Percentiles rank a stretch among this genome's conserved stretches.
Conservation (phyloP, 1,284 basidiomycete genomes). For the Apiotrichum porosum region DNA sequence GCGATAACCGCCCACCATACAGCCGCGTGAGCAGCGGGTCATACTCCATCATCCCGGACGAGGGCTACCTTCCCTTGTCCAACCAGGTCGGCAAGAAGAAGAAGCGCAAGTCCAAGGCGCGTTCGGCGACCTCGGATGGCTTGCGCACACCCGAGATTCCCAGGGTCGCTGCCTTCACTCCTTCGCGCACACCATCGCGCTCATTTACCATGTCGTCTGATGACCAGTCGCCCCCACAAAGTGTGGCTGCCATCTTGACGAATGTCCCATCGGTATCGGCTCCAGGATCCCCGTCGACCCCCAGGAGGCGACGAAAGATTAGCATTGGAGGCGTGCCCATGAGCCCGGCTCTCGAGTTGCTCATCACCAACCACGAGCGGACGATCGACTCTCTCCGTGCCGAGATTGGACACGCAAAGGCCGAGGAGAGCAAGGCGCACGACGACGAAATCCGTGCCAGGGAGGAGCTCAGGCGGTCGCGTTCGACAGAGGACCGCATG, state of each 20-base stretch:
- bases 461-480: conserved; percentile 28
- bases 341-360: conserved; percentile 21
- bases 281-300: conserved; percentile 1
- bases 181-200: conserved; percentile 1
- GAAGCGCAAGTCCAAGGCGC: conserved; percentile 31
- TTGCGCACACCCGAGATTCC: not conserved
- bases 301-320: conserved; percentile 22
- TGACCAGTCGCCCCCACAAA: conserved; percentile 1
- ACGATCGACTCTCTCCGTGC: conserved; percentile 38
- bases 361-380: conserved; percentile 33
- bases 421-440: conserved; percentile 38
- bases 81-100: conserved; percentile 21
- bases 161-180: not conserved
- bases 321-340: conserved; percentile 23
- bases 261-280: not conserved
- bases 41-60: conserved; percentile 36
- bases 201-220: conserved; percentile 8
- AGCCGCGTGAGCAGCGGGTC: conserved; percentile 4
- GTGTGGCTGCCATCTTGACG: conserved; percentile 1
- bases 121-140: not conserved
- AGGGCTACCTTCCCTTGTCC: conserved; percentile 31
- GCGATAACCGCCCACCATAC: not conserved
- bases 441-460: conserved; percentile 29
- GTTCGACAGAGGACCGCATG: conserved; percentile 28
- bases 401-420: conserved; percentile 40